These are phyloP conservation scores for Euptelea pleiosperma DNA, from an alignment of 164 flowering plant species.

Conservation along the genomic window DNA sequence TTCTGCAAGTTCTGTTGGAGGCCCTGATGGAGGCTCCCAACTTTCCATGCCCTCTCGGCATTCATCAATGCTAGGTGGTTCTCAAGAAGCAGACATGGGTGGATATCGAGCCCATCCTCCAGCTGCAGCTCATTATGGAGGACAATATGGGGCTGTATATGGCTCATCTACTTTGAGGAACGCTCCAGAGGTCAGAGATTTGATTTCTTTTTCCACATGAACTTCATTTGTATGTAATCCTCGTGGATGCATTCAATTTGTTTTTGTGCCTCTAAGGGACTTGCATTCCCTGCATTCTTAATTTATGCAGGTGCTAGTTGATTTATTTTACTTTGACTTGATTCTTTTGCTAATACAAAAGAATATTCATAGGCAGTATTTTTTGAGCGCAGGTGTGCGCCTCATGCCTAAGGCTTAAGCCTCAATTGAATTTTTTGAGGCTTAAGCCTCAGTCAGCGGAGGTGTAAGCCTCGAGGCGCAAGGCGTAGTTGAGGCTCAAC, in stretches of 20 bases:
- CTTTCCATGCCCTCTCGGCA: slow-evolving; percentile 49
- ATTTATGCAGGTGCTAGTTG: no score
- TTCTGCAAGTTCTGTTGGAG: slow-evolving; percentile 49
- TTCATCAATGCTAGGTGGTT: slow-evolving; percentile 46
- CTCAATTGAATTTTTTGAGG: no score
- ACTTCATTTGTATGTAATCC: not conserved
- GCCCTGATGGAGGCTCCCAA: slow-evolving; percentile 48
- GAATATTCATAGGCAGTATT: no score
- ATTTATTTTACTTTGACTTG: no score
- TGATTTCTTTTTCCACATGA: slow-evolving; percentile 4
- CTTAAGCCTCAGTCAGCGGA: no score
- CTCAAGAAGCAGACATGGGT: slow-evolving; percentile 63
- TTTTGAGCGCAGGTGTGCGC: no score
- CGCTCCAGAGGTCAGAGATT: slow-evolving; percentile 54
- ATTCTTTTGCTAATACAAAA: no score
- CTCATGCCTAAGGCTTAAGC: no score
- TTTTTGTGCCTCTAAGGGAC: not conserved
- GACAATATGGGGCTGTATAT: slow-evolving; percentile 72
- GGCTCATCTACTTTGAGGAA: slow-evolving; percentile 51
- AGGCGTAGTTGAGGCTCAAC: no score
- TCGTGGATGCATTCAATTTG: not conserved
- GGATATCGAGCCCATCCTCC: slow-evolving; percentile 61
- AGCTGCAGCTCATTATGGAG: slow-evolving; percentile 60
- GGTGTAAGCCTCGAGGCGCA: no score
- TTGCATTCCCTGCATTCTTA: no score